These are phyloP conservation scores for Leccinum uliginosum DNA, from an alignment of 768 basidiomycete species.

Conservation along the genomic window DNA sequence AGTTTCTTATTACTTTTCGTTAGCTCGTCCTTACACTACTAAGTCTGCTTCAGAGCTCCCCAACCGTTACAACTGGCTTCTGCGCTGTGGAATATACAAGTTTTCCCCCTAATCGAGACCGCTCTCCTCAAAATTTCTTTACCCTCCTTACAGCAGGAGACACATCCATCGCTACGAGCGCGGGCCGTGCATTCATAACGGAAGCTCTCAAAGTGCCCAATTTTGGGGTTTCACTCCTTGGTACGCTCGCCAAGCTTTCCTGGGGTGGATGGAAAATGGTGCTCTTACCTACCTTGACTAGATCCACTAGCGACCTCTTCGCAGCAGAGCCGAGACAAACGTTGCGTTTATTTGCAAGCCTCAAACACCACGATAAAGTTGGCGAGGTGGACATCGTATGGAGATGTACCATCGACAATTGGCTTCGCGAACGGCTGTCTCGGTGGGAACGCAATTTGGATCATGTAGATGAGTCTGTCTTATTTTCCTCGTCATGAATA, in stretches of 20 bases:
- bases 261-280: conserved; percentile 76
- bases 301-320: conserved; percentile 44
- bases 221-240: conserved; percentile 55
- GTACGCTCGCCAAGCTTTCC: conserved; percentile 54
- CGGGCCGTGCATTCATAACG: conserved; percentile 46
- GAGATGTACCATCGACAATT: conserved; percentile 50
- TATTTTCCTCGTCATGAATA: conserved; percentile 71
- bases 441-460: conserved; percentile 37
- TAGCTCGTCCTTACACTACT: conserved; percentile 4
- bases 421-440: conserved; percentile 41
- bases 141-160: conserved; percentile 41
- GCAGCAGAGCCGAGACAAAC: conserved; percentile 39
- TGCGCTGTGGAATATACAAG: conserved; percentile 25
- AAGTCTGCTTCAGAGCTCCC: conserved; percentile 23
- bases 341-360: conserved; percentile 47
- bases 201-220: conserved; percentile 23
- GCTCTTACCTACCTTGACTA: conserved; percentile 55
- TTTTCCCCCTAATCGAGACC: conserved; percentile 24
- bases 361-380: conserved; percentile 48
- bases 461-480: conserved; percentile 71
- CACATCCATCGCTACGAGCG: conserved; percentile 31
- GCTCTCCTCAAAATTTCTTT: conserved; percentile 31
- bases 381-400: conserved; percentile 55
- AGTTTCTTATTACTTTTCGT: conserved; percentile 17
- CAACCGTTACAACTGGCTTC: conserved; percentile 35